phyloP scores from a whole-genome alignment of 139 green algal genomes.

The Protoeuglena noctilucae region DNA sequence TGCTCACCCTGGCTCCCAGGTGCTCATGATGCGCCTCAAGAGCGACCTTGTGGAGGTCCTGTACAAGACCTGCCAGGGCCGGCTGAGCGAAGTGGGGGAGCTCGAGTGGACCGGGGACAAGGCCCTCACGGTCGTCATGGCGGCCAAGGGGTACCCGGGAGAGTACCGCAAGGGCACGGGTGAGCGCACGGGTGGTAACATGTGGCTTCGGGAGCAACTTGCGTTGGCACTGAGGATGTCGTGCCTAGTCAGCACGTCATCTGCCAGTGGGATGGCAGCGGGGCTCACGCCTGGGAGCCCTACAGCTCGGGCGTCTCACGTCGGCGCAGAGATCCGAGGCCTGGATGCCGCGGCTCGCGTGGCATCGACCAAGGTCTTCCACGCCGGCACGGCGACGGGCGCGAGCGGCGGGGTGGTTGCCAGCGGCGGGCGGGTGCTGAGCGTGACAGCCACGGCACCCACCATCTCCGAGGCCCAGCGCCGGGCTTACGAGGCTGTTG shows the following conservation, averaged over 20 bases:
- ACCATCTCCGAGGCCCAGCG: conserved; percentile 49
- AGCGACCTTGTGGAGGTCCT: conserved; percentile 69
- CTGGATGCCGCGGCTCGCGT: not conserved
- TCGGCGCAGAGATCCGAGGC: not conserved
- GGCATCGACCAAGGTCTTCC: conserved; percentile 47
- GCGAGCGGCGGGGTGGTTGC: conserved; percentile 30
- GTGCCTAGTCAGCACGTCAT: too few species aligned
- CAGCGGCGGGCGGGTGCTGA: conserved; percentile 60
- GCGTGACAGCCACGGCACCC: conserved; percentile 50
- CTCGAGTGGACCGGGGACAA: conserved; percentile 42
- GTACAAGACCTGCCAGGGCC: conserved; percentile 23
- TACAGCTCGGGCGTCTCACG: too few species aligned
- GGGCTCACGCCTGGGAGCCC: too few species aligned
- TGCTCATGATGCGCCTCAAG: conserved; percentile 74
- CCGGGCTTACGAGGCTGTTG: conserved; percentile 60
- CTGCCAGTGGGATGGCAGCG: too few species aligned
- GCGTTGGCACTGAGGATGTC: too few species aligned
- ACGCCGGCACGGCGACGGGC: conserved; percentile 51
- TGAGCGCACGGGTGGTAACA: too few species aligned
- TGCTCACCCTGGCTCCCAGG: conserved; percentile 12
- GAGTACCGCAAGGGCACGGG: conserved; percentile 61
- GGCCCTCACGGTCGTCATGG: conserved; percentile 77
- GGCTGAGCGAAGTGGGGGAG: conserved; percentile 22
- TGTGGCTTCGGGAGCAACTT: too few species aligned
- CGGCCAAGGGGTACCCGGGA: conserved; percentile 86